A percentile compares a stretch with the other conserved stretches of the same genome.
phyloP scores from a whole-genome alignment of 805 yeast genomes.

The Yamadazyma nakazawae region DNA sequence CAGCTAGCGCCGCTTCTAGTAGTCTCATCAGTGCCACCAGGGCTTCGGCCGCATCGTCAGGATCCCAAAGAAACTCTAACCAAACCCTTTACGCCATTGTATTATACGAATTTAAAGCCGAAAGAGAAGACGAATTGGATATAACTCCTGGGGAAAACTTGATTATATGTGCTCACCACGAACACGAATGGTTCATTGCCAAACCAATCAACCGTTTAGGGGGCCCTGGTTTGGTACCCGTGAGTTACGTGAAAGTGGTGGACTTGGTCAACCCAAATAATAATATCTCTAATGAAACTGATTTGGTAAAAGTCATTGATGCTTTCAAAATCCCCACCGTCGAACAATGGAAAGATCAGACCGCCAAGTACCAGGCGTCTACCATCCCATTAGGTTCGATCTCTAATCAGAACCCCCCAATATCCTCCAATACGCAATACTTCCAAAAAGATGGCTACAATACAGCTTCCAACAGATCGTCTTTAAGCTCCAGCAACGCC shows the following conservation, averaged over 20 bases:
- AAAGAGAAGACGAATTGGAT: slow-evolving; percentile 77
- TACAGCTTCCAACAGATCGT: slow-evolving; percentile 20
- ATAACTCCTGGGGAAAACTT: slow-evolving; percentile 84
- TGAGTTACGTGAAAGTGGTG: slow-evolving; percentile 79
- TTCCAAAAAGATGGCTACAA: slow-evolving; percentile 23
- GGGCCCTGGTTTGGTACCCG: slow-evolving; percentile 96
- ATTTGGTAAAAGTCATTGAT: slow-evolving; percentile 50
- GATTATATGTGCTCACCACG: slow-evolving; percentile 93
- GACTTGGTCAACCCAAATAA: slow-evolving; percentile 52
- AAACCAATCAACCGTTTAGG: slow-evolving; percentile 93
- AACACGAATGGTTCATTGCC: slow-evolving; percentile 96
- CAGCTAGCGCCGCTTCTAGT: not conserved
- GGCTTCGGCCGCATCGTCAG: not conserved
- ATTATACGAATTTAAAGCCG: slow-evolving; percentile 82
- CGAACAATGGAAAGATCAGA: slow-evolving; percentile 90
- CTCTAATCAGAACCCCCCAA: slow-evolving; percentile 28
- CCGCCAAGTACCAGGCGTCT: slow-evolving; percentile 89
- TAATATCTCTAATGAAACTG: slow-evolving; percentile 33
- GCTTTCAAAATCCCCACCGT: slow-evolving; percentile 81
- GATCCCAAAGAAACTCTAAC: slow-evolving; percentile 21
- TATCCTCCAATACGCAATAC: slow-evolving; percentile 36
- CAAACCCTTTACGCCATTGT: slow-evolving; percentile 78
- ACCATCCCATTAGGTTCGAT: slow-evolving; percentile 67
- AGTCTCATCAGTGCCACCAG: too few species aligned
- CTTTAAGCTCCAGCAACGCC: slow-evolving; percentile 27